Conservation (phyloP, 1,284 basidiomycete genomes). For the Bjerkandera adusta region DNA sequence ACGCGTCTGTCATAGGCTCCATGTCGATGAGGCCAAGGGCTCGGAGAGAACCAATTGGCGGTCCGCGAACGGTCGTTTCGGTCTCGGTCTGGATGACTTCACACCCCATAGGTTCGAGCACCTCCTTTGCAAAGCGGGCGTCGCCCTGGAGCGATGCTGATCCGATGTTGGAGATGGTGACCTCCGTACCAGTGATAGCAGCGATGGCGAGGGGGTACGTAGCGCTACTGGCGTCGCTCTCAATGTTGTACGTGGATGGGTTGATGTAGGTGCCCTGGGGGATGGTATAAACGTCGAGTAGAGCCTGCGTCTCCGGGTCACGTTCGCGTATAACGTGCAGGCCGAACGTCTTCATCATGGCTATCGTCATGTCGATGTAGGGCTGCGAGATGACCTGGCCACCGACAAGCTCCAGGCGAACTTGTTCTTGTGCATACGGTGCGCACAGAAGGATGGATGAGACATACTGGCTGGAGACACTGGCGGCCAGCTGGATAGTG, state of each 20-base stretch:
- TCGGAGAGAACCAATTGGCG: constrained; percentile 76
- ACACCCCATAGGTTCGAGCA: constrained; percentile 96
- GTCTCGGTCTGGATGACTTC: constrained; percentile 84
- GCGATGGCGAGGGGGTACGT: constrained; percentile 98
- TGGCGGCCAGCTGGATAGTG: constrained; percentile 86
- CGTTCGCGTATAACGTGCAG: constrained; percentile 71
- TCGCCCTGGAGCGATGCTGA: constrained; percentile 92
- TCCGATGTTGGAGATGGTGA: constrained; percentile 93
- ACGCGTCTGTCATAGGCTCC: constrained; percentile 99
- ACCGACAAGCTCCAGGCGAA: constrained; percentile 88
- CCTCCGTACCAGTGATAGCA: constrained; percentile 92
- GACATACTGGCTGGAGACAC: constrained; percentile 97
- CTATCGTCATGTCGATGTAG: constrained; percentile 99
- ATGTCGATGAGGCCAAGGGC: constrained; percentile 92
- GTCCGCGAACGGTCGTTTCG: constrained; percentile 92
- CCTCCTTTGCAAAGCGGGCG: constrained; percentile 91
- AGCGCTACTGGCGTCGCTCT: constrained; percentile 94
- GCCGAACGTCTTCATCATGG: constrained; percentile 97
- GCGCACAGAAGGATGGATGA: constrained; percentile 96
- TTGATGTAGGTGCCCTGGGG: constrained; percentile 81
- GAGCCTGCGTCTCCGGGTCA: constrained; percentile 62
- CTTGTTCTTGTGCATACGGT: constrained; percentile 83
- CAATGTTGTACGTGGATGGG: constrained; percentile 85
- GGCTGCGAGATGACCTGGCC: constrained; percentile 97
- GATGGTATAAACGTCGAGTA: constrained; percentile 85